Conservation (phyloP, 805 yeast genomes). For the Cyberlindnera lachancei region DNA sequence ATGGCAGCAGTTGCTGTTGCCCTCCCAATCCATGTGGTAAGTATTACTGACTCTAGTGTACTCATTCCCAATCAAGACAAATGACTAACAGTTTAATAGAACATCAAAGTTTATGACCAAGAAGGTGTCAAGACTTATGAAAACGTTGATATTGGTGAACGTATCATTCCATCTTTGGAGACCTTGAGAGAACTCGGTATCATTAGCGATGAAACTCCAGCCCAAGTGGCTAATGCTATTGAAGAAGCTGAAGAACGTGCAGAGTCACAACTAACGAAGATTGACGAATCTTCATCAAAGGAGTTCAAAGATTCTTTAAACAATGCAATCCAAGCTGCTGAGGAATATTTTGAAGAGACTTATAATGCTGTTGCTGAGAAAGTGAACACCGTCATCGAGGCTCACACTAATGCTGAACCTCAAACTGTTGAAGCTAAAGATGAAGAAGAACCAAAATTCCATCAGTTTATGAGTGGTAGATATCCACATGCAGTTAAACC, state of each 20-base stretch:
- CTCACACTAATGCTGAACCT: slow-evolving; percentile 3
- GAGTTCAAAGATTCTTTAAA: too few relatives aligned
- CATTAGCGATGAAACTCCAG: too few relatives aligned
- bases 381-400: slow-evolving; percentile 4
- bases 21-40: slow-evolving; percentile 19
- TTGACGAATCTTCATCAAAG: too few relatives aligned
- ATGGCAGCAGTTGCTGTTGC: slow-evolving; percentile 11
- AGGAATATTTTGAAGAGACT: slow-evolving; percentile 5
- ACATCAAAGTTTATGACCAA: slow-evolving; percentile 6
- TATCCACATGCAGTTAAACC: too few relatives aligned
- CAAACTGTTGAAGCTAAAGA: neutral
- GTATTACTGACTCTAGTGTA: slow-evolving; percentile 3
- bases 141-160: slow-evolving; percentile 16
- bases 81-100: slow-evolving; percentile 13
- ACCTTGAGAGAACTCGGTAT: too few relatives aligned
- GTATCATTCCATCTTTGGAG: too few relatives aligned
- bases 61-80: neutral
- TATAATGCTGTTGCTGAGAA: slow-evolving; percentile 4
- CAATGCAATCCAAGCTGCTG: too few relatives aligned
- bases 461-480: neutral
- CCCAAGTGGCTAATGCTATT: too few relatives aligned
- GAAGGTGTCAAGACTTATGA: slow-evolving; percentile 7
- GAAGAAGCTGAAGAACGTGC: too few relatives aligned
- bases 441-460: neutral
- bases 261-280: too few relatives aligned